Conservation (phyloP, 1,284 basidiomycete genomes). For the Cryptococcus sp. region DNA sequence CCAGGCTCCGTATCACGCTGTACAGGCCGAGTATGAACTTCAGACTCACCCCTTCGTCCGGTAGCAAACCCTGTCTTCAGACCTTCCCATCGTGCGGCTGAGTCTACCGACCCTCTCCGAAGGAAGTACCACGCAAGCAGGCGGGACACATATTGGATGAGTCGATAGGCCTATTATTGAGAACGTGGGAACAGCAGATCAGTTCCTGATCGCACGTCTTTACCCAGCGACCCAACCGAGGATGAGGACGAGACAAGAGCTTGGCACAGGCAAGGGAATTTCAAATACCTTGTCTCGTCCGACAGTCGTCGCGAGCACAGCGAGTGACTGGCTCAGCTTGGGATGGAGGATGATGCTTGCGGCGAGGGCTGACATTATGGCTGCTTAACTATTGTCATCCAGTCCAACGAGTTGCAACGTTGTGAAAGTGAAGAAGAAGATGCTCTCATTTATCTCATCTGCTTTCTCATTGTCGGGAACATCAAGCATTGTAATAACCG, state of each 20-base stretch:
- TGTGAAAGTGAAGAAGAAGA: no score
- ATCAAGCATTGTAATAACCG: no score
- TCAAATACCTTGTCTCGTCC: slow-evolving; percentile 80
- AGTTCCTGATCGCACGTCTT: background rate
- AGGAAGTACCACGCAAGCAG: slow-evolving; percentile 83
- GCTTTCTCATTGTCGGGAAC: no score
- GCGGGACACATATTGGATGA: slow-evolving; percentile 88
- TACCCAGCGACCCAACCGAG: background rate
- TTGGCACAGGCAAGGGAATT: no score
- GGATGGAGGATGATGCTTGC: slow-evolving; percentile 84
- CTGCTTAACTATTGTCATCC: background rate
- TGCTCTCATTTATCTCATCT: no score
- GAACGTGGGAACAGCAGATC: background rate
- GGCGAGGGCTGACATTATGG: slow-evolving; percentile 54
- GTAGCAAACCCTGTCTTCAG: slow-evolving; percentile 76
- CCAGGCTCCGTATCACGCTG: background rate
- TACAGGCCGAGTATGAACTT: background rate
- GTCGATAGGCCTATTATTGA: slow-evolving; percentile 72
- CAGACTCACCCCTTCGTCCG: slow-evolving; percentile 71
- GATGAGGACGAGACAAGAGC: background rate
- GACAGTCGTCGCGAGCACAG: slow-evolving; percentile 74
- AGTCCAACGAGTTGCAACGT: no score
- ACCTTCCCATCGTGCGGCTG: slow-evolving; percentile 72
- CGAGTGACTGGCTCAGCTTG: slow-evolving; percentile 70
- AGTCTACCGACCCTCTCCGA: slow-evolving; percentile 63